These are phyloP conservation scores for Fraxinus sp. DNA, from an alignment of 305 asterid genomes.

Conservation along the genomic window DNA sequence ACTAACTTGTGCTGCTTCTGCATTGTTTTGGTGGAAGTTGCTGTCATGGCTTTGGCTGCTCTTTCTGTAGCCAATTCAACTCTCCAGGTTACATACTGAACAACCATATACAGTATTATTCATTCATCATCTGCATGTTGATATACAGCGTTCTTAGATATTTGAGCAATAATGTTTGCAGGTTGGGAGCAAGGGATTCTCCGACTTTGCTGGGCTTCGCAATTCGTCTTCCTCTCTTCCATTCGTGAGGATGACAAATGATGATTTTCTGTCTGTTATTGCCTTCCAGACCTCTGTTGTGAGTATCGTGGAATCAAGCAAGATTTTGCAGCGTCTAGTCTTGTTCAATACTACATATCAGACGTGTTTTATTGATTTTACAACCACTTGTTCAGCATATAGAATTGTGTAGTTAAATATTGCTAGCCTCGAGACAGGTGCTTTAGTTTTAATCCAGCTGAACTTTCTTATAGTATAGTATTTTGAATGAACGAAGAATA, in stretches of 20 bases:
- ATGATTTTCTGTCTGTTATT: slow-evolving; percentile 61
- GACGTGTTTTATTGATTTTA: background rate
- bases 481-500: background rate
- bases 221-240: slow-evolving; percentile 60
- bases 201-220: slow-evolving; percentile 75
- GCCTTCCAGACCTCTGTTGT: slow-evolving; percentile 78
- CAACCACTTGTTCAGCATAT: background rate
- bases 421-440: background rate
- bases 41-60: slow-evolving; percentile 83
- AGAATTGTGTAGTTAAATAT: background rate
- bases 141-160: background rate
- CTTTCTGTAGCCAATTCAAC: slow-evolving; percentile 67
- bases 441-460: background rate
- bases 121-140: background rate
- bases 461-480: background rate
- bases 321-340: background rate
- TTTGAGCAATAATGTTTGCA: slow-evolving; percentile 30
- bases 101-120: background rate
- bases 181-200: slow-evolving; percentile 77
- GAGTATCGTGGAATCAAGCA: slow-evolving; percentile 34
- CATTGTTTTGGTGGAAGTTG: slow-evolving; percentile 19
- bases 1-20: slow-evolving; percentile 21
- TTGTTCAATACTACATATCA: background rate
- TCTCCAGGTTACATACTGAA: slow-evolving; percentile 53
- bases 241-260: slow-evolving; percentile 51